These are phyloP conservation scores for Mimosa bimucronata DNA, from an alignment of 306 rosid genomes.

Conservation along the genomic window DNA sequence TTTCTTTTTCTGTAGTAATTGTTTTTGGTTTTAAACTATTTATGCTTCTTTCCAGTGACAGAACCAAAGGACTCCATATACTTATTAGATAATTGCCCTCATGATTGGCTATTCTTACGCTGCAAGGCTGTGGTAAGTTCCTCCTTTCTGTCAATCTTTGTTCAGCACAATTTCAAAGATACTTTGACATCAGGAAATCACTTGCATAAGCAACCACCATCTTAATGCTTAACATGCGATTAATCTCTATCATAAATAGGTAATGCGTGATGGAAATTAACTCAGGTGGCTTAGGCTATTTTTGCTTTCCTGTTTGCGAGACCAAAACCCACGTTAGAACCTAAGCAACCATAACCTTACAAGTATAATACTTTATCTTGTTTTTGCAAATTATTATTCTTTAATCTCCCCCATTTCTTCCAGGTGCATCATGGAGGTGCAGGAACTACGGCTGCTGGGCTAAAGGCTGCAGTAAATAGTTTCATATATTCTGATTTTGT, in stretches of 20 bases:
- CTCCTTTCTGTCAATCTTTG: slow-evolving; percentile 22
- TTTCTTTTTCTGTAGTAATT: slow-evolving; percentile 12
- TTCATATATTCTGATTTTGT: slow-evolving; percentile 19
- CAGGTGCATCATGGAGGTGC: slow-evolving; percentile 99
- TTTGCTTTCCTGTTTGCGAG: background rate
- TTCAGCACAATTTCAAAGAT: slow-evolving; percentile 15
- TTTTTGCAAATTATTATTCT: slow-evolving; percentile 17
- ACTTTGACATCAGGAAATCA: slow-evolving; percentile 26
- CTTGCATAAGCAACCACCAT: slow-evolving; percentile 1
- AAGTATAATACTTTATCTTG: too few species aligned
- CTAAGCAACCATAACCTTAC: background rate
- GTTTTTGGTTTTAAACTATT: slow-evolving; percentile 33
- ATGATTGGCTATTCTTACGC: slow-evolving; percentile 96
- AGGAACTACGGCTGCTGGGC: slow-evolving; percentile 99
- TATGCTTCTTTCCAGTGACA: slow-evolving; percentile 71
- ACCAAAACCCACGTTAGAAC: background rate
- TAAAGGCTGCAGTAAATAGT: slow-evolving; percentile 86
- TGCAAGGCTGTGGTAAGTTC: slow-evolving; percentile 99
- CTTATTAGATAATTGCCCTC: slow-evolving; percentile 88
- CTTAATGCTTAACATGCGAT: background rate
- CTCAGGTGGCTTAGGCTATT: background rate
- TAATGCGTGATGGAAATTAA: background rate
- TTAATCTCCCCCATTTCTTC: slow-evolving; percentile 18
- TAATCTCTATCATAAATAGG: background rate
- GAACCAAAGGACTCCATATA: slow-evolving; percentile 83